These are phyloP conservation scores for Aspergillus hiratsukae DNA, from an alignment of 2,329 filamentous ascomycete species.

Conservation along the genomic window DNA sequence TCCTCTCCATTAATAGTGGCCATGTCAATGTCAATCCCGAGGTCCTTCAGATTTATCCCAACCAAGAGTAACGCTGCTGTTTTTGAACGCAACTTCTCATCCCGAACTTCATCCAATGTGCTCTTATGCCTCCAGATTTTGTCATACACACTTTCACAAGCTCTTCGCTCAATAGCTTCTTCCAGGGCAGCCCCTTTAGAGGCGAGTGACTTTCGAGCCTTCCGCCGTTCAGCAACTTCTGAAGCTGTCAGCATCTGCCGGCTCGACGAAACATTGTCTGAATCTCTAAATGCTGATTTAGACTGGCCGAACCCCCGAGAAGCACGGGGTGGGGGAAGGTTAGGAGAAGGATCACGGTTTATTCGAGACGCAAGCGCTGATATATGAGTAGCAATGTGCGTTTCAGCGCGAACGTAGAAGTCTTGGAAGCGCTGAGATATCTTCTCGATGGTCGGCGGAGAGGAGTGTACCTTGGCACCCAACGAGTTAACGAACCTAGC, in stretches of 20 bases:
- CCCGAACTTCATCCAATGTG: constrained; percentile 89
- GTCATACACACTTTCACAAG: constrained; percentile 80
- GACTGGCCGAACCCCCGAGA: constrained; percentile 40
- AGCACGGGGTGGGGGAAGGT: constrained; percentile 51
- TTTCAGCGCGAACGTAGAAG: constrained; percentile 77
- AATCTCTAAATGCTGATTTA: constrained; percentile 48
- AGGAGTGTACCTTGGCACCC: constrained; percentile 77
- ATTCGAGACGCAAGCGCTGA: constrained; percentile 71
- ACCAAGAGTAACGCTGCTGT: constrained; percentile 88
- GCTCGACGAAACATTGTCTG: constrained; percentile 41
- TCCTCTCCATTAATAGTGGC: constrained; percentile 51
- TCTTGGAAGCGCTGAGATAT: constrained; percentile 88
- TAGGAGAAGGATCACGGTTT: constrained; percentile 62
- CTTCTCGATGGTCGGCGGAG: constrained; percentile 76
- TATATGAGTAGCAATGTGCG: constrained; percentile 83
- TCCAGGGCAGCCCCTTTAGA: constrained; percentile 72
- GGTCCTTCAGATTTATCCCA: constrained; percentile 79
- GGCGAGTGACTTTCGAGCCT: constrained; percentile 71
- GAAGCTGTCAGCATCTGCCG: constrained; percentile 89
- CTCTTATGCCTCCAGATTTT: constrained; percentile 87
- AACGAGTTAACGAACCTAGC: constrained; percentile 84
- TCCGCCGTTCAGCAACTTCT: constrained; percentile 76
- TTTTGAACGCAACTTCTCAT: constrained; percentile 90
- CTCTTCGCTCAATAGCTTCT: constrained; percentile 82
- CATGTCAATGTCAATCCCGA: constrained; percentile 69